phyloP scores from a whole-genome alignment of 176 grass and related monocot genomes.

The Pharus latifolius region DNA sequence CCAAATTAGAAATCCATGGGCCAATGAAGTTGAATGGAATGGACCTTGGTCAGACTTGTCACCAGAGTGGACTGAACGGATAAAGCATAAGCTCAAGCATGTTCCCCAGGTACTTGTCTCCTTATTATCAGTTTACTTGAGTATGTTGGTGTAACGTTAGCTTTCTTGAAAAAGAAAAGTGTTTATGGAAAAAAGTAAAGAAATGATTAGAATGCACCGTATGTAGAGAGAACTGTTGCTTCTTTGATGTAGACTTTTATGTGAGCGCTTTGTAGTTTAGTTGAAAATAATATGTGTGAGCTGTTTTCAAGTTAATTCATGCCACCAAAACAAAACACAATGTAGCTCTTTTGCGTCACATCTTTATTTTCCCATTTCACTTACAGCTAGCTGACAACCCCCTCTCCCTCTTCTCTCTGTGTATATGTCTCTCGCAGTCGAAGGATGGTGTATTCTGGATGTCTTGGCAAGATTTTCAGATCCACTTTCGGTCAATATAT shows the following conservation, averaged over 20 bases:
- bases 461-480: constrained; percentile 99
- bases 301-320: neutral
- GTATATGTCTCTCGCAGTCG: constrained; percentile 42
- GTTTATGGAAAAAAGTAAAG: neutral
- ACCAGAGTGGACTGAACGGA: constrained; percentile 90
- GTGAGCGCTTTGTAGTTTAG: neutral
- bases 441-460: constrained; percentile 99
- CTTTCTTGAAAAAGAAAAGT: neutral
- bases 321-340: neutral
- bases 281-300: neutral
- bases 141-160: neutral
- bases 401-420: constrained; percentile 6
- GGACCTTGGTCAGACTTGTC: constrained; percentile 95
- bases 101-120: constrained; percentile 61
- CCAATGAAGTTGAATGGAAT: constrained; percentile 99
- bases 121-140: neutral
- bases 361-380: neutral
- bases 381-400: neutral
- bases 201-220: neutral
- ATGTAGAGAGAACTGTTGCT: too few species aligned
- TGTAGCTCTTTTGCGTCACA: neutral
- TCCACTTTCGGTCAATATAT: constrained; percentile 98
- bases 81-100: constrained; percentile 99
- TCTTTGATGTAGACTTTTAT: too few species aligned
- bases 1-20: constrained; percentile 99